These are phyloP conservation scores for Collariella sp. DNA, from an alignment of 495 filamentous ascomycete genomes.

Conservation along the genomic window DNA sequence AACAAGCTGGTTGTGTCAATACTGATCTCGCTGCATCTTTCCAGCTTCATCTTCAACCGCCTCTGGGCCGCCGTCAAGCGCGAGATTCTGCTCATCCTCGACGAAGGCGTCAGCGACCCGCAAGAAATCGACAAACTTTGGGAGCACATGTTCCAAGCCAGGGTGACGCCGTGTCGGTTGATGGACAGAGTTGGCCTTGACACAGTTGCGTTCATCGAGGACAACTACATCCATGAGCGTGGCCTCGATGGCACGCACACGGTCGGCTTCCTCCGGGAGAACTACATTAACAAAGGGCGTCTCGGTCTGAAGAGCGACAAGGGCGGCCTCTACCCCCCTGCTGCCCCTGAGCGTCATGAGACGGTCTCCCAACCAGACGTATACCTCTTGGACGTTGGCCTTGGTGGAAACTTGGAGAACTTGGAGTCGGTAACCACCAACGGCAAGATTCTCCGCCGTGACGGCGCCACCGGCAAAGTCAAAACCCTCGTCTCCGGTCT, in stretches of 20 bases:
- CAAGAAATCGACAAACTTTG: conserved; percentile 42
- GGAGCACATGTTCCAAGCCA: conserved; percentile 29
- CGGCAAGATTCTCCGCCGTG: too few species aligned
- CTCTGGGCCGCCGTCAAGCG: conserved; percentile 52
- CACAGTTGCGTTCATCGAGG: conserved; percentile 38
- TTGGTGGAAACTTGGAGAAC: too few species aligned
- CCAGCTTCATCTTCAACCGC: conserved; percentile 48
- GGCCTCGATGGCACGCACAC: conserved; percentile 24
- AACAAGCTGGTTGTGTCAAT: too few species aligned
- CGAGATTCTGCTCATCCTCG: conserved; percentile 42
- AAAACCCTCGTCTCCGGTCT: conserved; percentile 31
- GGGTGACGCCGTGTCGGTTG: conserved; percentile 16
- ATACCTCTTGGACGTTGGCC: too few species aligned
- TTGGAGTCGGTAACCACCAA: background rate
- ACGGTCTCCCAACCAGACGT: too few species aligned
- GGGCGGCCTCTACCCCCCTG: conserved; percentile 25
- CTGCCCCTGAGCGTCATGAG: too few species aligned
- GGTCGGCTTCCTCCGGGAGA: conserved; percentile 31
- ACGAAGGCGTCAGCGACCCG: conserved; percentile 41
- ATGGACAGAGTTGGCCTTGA: conserved; percentile 41
- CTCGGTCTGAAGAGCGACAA: conserved; percentile 26
- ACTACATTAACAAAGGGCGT: conserved; percentile 35
- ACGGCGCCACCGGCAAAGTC: conserved; percentile 9
- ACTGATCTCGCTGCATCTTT: too few species aligned
- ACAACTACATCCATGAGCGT: conserved; percentile 39